Evolutionary conservation across 768 basidiomycete genomes (phyloP), one percentile per base, ranked within the genome.

Genomic region (Wakefieldia striispora): DNA sequence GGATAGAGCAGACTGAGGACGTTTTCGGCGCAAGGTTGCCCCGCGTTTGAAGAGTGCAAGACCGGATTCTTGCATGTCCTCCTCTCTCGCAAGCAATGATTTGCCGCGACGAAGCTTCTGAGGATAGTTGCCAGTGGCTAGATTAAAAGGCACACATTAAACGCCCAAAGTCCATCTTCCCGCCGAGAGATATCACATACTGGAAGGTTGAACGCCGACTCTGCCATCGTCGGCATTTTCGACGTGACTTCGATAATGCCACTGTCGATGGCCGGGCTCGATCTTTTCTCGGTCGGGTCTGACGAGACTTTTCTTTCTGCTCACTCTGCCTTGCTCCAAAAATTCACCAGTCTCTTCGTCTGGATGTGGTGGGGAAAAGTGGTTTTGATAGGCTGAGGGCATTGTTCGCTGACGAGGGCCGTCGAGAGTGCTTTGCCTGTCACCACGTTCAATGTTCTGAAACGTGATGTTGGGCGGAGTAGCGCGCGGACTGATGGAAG

Each of bases 271-370:
- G 36, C 84, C 83, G 10, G 94, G 93, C 62, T 97, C 94, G 58
- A 97, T 91, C 76, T 95, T 92, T 75, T 97, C 95, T 49, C 95
- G 76, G 69, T 99, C 95, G 5, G 95, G 95, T 48, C 79, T 75
- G 45, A 97, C 90, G 16, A 99, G 78, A 65, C 86, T 90, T 77
- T 94, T 95, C 78, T 97, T 97, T 64, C 97, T 74, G 50, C 75
- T 71, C 7, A 91, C 79, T 50, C 75, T 74, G 14, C 74, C 69
- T 3, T 76, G 73, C 57, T 82, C 81, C 35, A 69, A 69, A 38
- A 69, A 62, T 4, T 70, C 63, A n/a, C 51, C 59, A 1, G 60
- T 49, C 49, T 71, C 64, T 48, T 66, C 46, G 54, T 73, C 66
- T 44, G 68, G 56, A 26, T 51, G 60, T 53, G 64, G 62, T 61